Evolutionary conservation across 495 filamentous ascomycete genomes (phyloP), one percentile per base, ranked within the genome.

Genomic region (Aspergillus ellipticus): DNA sequence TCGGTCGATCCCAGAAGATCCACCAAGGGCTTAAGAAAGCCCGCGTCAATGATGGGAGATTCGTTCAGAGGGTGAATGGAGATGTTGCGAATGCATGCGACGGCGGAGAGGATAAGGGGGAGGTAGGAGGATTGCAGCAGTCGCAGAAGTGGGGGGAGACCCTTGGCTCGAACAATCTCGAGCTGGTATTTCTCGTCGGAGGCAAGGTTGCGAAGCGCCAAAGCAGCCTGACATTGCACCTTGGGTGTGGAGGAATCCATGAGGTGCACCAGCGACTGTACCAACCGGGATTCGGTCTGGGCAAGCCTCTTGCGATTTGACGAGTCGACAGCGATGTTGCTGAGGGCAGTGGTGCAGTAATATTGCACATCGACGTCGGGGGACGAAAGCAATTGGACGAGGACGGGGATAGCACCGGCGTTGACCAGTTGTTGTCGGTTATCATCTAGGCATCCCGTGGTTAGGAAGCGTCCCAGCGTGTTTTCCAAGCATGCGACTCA

Each of bases 161-260:
- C 94, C 55, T 87, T 85, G 8, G 91, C 87, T 19, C 89, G 85
- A 37, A 98, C 94, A 64, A 98, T 97, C 63, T 98, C 94, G 17
- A 97, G 84, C 72, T 98, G 94, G 62, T 98, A 98, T 72, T 96
- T 96, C 66, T 98, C 94, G 66, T 98, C 94, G 29, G 95, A 97
- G 7, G 94, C 94, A 48, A 98, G 79, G 66, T 98, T 98, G 63
- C 94, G 84, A 39, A 98, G 83, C 26, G 94, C 94, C 20, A 98
- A 75, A 17, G 95, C 94, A 37, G 94, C 94, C 74, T 98, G 94
- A 66, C 95, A 97, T 68, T 98, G 94, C 10, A 98, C 94, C 68
- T 97, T 97, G 17, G 95, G 94, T 10, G 94, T 96, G 8, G 89
- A 89, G 0, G 92, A 96, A 64, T 97, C 92, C 90, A 97, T 97